Evolutionary conservation across 352 stramenopile genomes (phyloP).

Genomic region (Nothophytophthora sp.): DNA sequence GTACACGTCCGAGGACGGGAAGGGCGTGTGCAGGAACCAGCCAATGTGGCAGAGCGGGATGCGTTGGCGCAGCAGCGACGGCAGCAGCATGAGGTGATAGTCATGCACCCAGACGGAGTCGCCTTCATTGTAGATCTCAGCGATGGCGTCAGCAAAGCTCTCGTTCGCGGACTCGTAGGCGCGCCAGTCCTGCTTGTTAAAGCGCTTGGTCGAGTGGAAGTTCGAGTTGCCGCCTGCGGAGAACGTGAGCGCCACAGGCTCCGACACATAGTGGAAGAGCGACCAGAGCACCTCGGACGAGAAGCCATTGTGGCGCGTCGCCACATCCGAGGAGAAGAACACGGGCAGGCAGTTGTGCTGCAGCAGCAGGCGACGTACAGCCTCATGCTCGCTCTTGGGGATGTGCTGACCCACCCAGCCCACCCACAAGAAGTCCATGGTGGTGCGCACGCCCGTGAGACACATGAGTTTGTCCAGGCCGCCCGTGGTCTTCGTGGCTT

Average conservation of each 20-base stretch:
- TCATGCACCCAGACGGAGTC: slow-evolving; percentile 92
- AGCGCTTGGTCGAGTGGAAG: slow-evolving; percentile 71
- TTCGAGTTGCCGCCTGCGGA: slow-evolving; percentile 36
- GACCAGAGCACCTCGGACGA: slow-evolving; percentile 92
- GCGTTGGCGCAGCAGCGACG: slow-evolving; percentile 88
- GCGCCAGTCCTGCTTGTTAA: slow-evolving; percentile 90
- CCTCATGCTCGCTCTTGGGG: slow-evolving; percentile 77
- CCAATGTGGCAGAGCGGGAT: slow-evolving; percentile 91
- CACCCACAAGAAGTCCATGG: slow-evolving; percentile 87
- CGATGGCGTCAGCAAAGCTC: slow-evolving; percentile 84
- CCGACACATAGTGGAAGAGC: slow-evolving; percentile 90
- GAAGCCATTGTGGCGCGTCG: slow-evolving; percentile 88
- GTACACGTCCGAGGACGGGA: slow-evolving; percentile 89
- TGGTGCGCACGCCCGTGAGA: slow-evolving; percentile 59
- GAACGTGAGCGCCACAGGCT: slow-evolving; percentile 52
- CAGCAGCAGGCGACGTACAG: slow-evolving; percentile 65
- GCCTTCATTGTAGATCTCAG: slow-evolving; percentile 88
- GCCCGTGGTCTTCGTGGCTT: slow-evolving; percentile 82
- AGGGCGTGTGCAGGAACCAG: slow-evolving; percentile 92
- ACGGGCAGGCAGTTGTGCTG: slow-evolving; percentile 89
- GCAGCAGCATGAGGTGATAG: slow-evolving; percentile 90
- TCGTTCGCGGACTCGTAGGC: slow-evolving; percentile 90
- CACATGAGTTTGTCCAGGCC: slow-evolving; percentile 87
- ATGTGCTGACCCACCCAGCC: slow-evolving; percentile 90
- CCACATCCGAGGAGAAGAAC: slow-evolving; percentile 83